These are phyloP conservation scores for Axilococcus clingmanii DNA, from an alignment of 139 green algal species.

Conservation along the genomic window DNA sequence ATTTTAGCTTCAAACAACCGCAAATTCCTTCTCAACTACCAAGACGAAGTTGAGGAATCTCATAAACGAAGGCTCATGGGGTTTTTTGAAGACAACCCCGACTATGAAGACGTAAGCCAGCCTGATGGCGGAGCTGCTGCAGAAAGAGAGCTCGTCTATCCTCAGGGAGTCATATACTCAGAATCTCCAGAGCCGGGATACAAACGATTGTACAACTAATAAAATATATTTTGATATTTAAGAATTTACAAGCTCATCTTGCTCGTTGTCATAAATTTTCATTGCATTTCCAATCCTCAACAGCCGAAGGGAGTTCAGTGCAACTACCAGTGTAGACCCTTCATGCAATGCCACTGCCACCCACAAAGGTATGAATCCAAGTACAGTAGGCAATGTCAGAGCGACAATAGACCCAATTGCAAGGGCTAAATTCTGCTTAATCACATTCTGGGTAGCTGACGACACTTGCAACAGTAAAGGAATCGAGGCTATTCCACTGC, in stretches of 20 bases:
- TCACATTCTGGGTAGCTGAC: constrained; percentile 36
- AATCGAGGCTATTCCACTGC: constrained; percentile 54
- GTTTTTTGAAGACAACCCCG: no score
- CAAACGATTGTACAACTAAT: no score
- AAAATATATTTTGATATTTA: no score
- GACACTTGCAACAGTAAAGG: constrained; percentile 63
- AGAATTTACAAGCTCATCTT: constrained; percentile 1
- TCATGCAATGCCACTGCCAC: constrained; percentile 84
- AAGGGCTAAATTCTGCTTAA: constrained; percentile 73
- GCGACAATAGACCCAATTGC: constrained; percentile 55
- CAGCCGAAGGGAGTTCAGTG: constrained; percentile 73
- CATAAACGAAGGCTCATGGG: no score
- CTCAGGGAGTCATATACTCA: no score
- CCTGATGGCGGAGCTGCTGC: no score
- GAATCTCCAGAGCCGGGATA: no score
- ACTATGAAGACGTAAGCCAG: no score
- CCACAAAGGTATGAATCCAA: constrained; percentile 81
- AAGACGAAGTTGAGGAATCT: no score
- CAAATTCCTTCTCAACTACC: no score
- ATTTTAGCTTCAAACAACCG: no score
- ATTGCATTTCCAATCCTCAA: constrained; percentile 34
- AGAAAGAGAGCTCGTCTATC: no score
- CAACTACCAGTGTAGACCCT: constrained; percentile 78
- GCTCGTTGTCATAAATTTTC: not conserved
- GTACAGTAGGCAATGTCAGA: constrained; percentile 58